Conservation (phyloP, 768 basidiomycete genomes). For the Psilocybe tampanensis region DNA sequence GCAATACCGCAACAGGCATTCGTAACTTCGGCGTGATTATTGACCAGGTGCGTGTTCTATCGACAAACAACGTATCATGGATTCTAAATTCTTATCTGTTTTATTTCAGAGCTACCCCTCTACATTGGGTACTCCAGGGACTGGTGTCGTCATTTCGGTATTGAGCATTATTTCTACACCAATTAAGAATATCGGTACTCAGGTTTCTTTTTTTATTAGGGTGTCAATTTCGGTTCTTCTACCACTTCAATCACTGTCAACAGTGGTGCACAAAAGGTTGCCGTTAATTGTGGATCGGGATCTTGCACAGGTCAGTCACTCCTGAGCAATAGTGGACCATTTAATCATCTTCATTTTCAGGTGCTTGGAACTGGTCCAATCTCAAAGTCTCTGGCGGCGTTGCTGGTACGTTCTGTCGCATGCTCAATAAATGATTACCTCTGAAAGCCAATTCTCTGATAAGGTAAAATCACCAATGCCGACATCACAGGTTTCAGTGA, state of each 20-base stretch:
- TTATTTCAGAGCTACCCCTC: conserved; percentile 54
- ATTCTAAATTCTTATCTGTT: not conserved
- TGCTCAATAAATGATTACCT: not conserved
- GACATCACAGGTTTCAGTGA: conserved; percentile 8
- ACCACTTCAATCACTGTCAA: conserved; percentile 45
- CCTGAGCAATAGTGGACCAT: not conserved
- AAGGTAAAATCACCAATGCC: conserved; percentile 11
- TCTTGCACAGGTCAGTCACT: conserved; percentile 42
- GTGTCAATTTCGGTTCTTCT: conserved; percentile 47
- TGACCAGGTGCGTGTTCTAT: conserved; percentile 43
- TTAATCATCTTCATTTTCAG: conserved; percentile 3
- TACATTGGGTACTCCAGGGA: conserved; percentile 56
- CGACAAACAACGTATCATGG: not conserved
- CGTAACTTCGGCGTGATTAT: conserved; percentile 59
- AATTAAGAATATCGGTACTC: not conserved
- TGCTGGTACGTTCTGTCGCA: conserved; percentile 14
- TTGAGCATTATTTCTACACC: conserved; percentile 13
- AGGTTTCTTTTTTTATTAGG: conserved; percentile 36
- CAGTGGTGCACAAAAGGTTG: conserved; percentile 45
- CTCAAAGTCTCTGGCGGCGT: conserved; percentile 24
- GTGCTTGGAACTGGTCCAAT: conserved; percentile 28
- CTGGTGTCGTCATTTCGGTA: conserved; percentile 59
- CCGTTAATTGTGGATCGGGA: conserved; percentile 56
- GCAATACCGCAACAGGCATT: conserved; percentile 54
- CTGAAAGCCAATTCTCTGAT: not conserved